These are phyloP conservation scores for Fonsecaea pedrosoi DNA, from an alignment of 2,329 filamentous ascomycete species.

Conservation along the genomic window DNA sequence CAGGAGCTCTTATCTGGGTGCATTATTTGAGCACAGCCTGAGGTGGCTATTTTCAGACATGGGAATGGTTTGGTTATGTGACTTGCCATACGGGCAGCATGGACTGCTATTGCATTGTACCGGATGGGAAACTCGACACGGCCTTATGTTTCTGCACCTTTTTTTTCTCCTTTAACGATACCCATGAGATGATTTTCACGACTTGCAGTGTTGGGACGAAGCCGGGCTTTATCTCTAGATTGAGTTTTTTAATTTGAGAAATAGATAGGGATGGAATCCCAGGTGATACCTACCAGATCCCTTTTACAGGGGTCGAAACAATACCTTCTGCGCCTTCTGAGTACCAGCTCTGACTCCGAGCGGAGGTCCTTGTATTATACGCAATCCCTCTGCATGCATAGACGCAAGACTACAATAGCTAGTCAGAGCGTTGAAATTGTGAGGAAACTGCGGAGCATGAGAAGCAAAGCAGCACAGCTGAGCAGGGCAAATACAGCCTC, in stretches of 20 bases:
- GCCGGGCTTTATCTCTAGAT: not conserved
- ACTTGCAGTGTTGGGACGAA: not conserved
- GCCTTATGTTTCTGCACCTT: not conserved
- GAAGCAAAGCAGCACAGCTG: too few species aligned
- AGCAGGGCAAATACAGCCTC: too few species aligned
- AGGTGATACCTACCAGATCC: not conserved
- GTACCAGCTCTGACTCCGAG: too few species aligned
- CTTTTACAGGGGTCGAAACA: not conserved
- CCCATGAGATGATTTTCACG: conserved; percentile 16
- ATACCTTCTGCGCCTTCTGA: not conserved
- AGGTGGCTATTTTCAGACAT: not conserved
- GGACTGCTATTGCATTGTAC: not conserved
- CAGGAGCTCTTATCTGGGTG: not conserved
- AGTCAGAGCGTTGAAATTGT: too few species aligned
- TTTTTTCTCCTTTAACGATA: conserved; percentile 20
- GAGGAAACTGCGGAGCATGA: too few species aligned
- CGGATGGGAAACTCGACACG: not conserved
- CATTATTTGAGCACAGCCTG: not conserved
- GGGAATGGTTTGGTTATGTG: not conserved
- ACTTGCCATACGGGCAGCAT: not conserved
- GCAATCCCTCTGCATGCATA: too few species aligned
- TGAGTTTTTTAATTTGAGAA: not conserved
- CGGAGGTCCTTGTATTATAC: too few species aligned
- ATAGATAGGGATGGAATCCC: not conserved
- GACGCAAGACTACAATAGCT: too few species aligned